Evolutionary conservation across 169 alveolate species (phyloP), one percentile per base, ranked within the genome.

Genomic region (Amoebophrya sp.): DNA sequence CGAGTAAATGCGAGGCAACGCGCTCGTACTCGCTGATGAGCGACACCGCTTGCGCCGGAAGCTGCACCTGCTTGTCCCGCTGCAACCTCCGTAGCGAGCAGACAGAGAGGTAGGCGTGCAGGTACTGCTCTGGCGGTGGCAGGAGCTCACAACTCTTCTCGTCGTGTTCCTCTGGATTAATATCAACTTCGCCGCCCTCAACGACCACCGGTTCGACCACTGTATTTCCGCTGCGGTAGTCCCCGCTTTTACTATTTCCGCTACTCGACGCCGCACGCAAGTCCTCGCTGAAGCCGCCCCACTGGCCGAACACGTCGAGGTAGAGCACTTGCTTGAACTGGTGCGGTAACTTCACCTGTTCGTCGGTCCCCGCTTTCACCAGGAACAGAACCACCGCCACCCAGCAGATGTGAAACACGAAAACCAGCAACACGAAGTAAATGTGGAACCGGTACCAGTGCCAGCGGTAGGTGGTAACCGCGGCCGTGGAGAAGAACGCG

Each of bases 231-330:
- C n/a, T n/a, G n/a, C n/a, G n/a, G n/a, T n/a, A n/a, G n/a, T n/a
- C n/a, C n/a, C n/a, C n/a, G n/a, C n/a, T n/a, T n/a, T n/a, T n/a
- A n/a, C n/a, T n/a, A n/a, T n/a, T n/a, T n/a, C n/a, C n/a, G n/a
- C n/a, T n/a, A n/a, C n/a, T n/a, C n/a, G n/a, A n/a, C n/a, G n/a
- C n/a, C n/a, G n/a, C n/a, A n/a, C n/a, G n/a, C n/a, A n/a, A n/a
- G n/a, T n/a, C n/a, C n/a, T n/a, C n/a, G n/a, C n/a, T 12, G 83
- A 25, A 25, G 32, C 35, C 83, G 29, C 38, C 29, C 83, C 83
- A 66, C 83, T 66, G 83, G 32, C 83, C 83, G 83, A 66, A 66
- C 38, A 66, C 83, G 83, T 66, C 83, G 83, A 66, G 83, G 83
- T 66, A 66, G 83, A 66, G 83, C 83, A 66, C 83, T 25, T 66